Evolutionary conservation across 2,329 filamentous ascomycete species (phyloP).

Genomic region (Podosphaera xanthii): DNA sequence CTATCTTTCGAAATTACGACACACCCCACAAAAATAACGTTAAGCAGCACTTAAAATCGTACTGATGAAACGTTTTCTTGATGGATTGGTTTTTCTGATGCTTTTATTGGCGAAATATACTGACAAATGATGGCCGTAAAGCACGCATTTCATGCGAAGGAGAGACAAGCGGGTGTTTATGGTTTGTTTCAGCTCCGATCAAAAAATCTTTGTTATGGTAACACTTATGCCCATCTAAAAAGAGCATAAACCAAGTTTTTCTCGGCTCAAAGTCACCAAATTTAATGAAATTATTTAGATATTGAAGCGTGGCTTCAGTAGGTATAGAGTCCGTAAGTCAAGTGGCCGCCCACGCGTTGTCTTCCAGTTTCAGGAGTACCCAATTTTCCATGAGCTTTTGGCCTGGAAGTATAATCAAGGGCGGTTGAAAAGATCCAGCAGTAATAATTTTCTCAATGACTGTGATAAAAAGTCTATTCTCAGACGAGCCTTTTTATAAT

Average conservation of each 20-base stretch:
- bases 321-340: slow-evolving; percentile 1
- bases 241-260: slow-evolving; percentile 2
- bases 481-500: neutral
- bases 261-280: neutral
- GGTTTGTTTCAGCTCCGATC: neutral
- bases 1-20: neutral
- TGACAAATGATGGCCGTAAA: slow-evolving; percentile 3
- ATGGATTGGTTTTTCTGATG: slow-evolving; percentile 1
- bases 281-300: slow-evolving; percentile 1
- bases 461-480: slow-evolving; percentile 1
- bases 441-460: slow-evolving; percentile 1
- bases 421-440: neutral
- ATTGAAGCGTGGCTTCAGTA: slow-evolving; percentile 1
- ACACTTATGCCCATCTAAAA: slow-evolving; percentile 1
- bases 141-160: slow-evolving; percentile 2
- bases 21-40: slow-evolving; percentile 2
- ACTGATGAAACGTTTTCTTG: neutral
- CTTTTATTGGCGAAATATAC: slow-evolving; percentile 3
- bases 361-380: neutral
- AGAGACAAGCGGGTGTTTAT: slow-evolving; percentile 1
- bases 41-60: slow-evolving; percentile 2
- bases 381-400: slow-evolving; percentile 3
- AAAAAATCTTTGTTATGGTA: neutral
- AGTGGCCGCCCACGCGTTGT: neutral
- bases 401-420: slow-evolving; percentile 1